A percentile compares a stretch with the other conserved stretches of the same genome.
Evolutionary conservation across 1,284 basidiomycete genomes (phyloP).

Genomic region (Leccinum subrobustum): DNA sequence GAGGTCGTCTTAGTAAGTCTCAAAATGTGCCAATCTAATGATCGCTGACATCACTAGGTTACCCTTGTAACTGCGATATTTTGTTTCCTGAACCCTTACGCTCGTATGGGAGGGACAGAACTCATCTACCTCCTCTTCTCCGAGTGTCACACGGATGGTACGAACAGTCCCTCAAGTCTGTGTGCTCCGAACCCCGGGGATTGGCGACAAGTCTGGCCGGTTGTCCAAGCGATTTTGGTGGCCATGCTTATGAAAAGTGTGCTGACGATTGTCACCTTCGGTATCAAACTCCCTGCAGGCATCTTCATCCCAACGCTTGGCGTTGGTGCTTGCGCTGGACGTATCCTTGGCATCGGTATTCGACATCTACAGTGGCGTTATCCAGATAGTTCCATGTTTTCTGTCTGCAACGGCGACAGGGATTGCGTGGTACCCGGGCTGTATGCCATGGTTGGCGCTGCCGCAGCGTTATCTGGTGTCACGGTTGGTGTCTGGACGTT

Average conservation of each 20-base stretch:
- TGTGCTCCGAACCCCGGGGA: slow-evolving; percentile 69
- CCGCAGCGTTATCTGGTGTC: slow-evolving; percentile 84
- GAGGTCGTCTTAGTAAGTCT: slow-evolving; percentile 80
- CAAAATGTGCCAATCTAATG: neutral
- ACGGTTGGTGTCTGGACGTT: slow-evolving; percentile 52
- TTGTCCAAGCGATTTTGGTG: slow-evolving; percentile 66
- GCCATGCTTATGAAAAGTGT: slow-evolving; percentile 83
- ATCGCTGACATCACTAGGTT: slow-evolving; percentile 47
- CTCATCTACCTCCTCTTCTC: slow-evolving; percentile 91
- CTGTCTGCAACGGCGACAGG: slow-evolving; percentile 59
- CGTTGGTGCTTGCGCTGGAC: slow-evolving; percentile 94
- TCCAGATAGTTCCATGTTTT: slow-evolving; percentile 65
- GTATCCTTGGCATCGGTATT: slow-evolving; percentile 83
- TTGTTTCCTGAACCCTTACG: slow-evolving; percentile 89
- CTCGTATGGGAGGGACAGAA: slow-evolving; percentile 93
- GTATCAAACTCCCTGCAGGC: slow-evolving; percentile 91
- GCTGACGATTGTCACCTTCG: slow-evolving; percentile 91
- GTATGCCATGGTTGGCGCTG: slow-evolving; percentile 93
- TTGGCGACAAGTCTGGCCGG: slow-evolving; percentile 57
- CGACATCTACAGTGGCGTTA: slow-evolving; percentile 75
- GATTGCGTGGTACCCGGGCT: slow-evolving; percentile 82
- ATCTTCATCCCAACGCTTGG: slow-evolving; percentile 98
- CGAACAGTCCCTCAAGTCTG: slow-evolving; percentile 62
- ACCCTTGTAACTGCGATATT: slow-evolving; percentile 74
- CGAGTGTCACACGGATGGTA: slow-evolving; percentile 66